Evolutionary conservation across 805 yeast genomes (phyloP).

Genomic region (Candida mattraensis): DNA sequence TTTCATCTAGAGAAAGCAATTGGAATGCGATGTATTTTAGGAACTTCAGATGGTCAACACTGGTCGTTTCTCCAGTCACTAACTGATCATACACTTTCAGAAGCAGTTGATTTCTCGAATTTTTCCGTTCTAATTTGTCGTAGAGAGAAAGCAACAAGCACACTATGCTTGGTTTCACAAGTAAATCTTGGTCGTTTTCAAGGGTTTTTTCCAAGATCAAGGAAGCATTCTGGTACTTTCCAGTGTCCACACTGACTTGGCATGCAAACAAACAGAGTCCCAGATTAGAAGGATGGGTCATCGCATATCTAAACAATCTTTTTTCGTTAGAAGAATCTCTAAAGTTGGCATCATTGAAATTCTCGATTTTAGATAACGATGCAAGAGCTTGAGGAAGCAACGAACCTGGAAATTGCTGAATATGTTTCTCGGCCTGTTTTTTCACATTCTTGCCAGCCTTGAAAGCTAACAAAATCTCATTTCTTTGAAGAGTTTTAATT

Average conservation of each 20-base stretch:
- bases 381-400: slow-evolving; percentile 27
- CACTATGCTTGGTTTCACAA: slow-evolving; percentile 46
- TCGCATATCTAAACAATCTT: slow-evolving; percentile 36
- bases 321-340: slow-evolving; percentile 28
- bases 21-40: slow-evolving; percentile 37
- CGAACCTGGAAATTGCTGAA: slow-evolving; percentile 26
- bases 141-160: slow-evolving; percentile 51
- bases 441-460: slow-evolving; percentile 36
- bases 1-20: slow-evolving; percentile 36
- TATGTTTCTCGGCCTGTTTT: slow-evolving; percentile 19
- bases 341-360: slow-evolving; percentile 16
- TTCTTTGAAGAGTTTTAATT: slow-evolving; percentile 40
- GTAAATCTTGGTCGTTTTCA: slow-evolving; percentile 6
- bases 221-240: slow-evolving; percentile 36
- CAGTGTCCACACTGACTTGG: slow-evolving; percentile 33
- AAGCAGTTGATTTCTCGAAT: slow-evolving; percentile 35
- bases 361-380: slow-evolving; percentile 21
- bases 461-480: slow-evolving; percentile 44
- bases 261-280: slow-evolving; percentile 35
- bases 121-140: slow-evolving; percentile 43
- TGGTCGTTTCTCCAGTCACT: slow-evolving; percentile 10
- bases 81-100: slow-evolving; percentile 29
- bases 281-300: slow-evolving; percentile 29
- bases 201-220: slow-evolving; percentile 37
- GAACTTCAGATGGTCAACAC: slow-evolving; percentile 26